A percentile compares a stretch with the other conserved stretches of the same genome.
Evolutionary conservation across 345 rosid species (phyloP).

Genomic region (thale cress (Arabidopsis thaliana)): TAIR10.1 NC_003076.8:1085001-1085500

Average conservation of each 20-base stretch:
- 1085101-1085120: constrained; percentile 58
- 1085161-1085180: constrained; percentile 75
- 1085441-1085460: constrained; percentile 22
- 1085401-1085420: constrained; percentile 1
- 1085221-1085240: constrained; percentile 22
- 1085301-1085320: constrained; percentile 17
- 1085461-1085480: constrained; percentile 8
- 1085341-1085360: background rate
- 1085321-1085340: constrained; percentile 21
- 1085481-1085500: constrained; percentile 18
- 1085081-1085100: constrained; percentile 31
- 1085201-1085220: constrained; percentile 27
- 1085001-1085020: constrained; percentile 19
- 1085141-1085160: constrained; percentile 84
- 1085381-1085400: constrained; percentile 22
- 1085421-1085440: constrained; percentile 4
- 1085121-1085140: constrained; percentile 64
- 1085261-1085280: constrained; percentile 17
- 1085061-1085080: constrained; percentile 44
- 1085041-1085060: constrained; percentile 41
- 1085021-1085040: constrained; percentile 41
- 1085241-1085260: background rate
- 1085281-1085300: background rate
- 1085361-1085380: constrained; percentile 28
- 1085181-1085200: constrained; percentile 31